A percentile compares a stretch with the other conserved stretches of the same genome.
These are phyloP conservation scores for Scedosporium aurantiacum DNA, from an alignment of 2,329 filamentous ascomycete genomes.

Conservation along the genomic window DNA sequence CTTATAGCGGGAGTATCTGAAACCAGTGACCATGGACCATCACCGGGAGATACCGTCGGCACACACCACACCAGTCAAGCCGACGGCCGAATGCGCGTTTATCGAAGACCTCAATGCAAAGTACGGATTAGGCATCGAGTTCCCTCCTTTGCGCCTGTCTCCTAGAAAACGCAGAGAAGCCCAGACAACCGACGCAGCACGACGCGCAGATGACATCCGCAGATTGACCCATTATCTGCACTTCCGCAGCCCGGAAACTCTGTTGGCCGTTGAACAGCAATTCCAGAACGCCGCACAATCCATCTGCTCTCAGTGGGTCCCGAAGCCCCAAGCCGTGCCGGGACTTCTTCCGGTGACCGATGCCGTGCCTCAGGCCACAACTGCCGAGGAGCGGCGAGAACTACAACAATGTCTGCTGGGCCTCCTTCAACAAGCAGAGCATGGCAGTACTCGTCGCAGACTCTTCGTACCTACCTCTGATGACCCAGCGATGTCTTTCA, in stretches of 20 bases:
- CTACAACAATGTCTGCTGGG: constrained; percentile 16
- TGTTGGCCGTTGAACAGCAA: constrained; percentile 13
- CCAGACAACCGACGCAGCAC: constrained; percentile 14
- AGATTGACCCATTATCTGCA: constrained; percentile 12
- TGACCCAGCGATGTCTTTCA: background rate
- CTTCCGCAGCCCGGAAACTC: constrained; percentile 11
- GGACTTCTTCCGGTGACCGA: constrained; percentile 12
- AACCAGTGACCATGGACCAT: background rate
- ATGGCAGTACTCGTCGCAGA: no score
- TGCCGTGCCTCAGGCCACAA: constrained; percentile 14
- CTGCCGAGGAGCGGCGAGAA: constrained; percentile 13
- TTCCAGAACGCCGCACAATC: constrained; percentile 12
- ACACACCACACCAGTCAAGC: background rate
- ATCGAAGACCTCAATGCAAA: background rate
- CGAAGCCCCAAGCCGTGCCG: constrained; percentile 12
- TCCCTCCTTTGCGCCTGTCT: constrained; percentile 15
- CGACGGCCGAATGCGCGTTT: background rate
- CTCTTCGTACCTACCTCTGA: background rate
- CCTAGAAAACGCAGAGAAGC: constrained; percentile 15
- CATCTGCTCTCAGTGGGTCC: constrained; percentile 11
- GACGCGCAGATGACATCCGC: constrained; percentile 15
- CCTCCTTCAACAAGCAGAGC: constrained; percentile 6
- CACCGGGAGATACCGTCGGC: background rate
- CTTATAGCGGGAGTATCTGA: background rate
- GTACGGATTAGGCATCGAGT: constrained; percentile 13